Evolutionary conservation across 1,139 yeast genomes (phyloP).

Genomic region (Blastobotrys petasosporus): DNA sequence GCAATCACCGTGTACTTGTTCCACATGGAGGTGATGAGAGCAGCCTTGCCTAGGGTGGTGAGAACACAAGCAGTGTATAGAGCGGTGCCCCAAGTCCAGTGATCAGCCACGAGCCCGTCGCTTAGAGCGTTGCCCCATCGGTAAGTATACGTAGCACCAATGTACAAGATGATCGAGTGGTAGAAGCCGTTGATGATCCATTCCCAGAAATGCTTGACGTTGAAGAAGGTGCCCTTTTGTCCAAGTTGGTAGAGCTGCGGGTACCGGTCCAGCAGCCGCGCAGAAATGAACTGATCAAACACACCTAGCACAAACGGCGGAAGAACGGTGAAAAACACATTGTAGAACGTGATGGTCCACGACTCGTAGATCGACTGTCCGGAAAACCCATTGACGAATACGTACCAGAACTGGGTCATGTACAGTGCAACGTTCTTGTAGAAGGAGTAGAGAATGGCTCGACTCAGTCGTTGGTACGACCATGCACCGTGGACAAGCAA

Average conservation of each 20-base stretch:
- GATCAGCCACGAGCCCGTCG: constrained; percentile 72
- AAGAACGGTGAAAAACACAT: constrained; percentile 88
- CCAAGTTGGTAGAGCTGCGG: constrained; percentile 92
- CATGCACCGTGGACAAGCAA: constrained; percentile 94
- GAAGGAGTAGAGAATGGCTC: constrained; percentile 88
- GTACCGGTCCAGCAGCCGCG: constrained; percentile 80
- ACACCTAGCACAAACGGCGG: constrained; percentile 97
- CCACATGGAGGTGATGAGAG: constrained; percentile 87
- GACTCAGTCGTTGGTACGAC: constrained; percentile 92
- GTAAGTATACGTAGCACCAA: constrained; percentile 67
- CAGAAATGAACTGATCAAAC: constrained; percentile 92
- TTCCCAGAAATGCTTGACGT: constrained; percentile 91
- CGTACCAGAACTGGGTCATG: constrained; percentile 98
- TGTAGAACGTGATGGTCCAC: constrained; percentile 95
- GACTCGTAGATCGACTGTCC: constrained; percentile 97
- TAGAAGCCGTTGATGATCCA: constrained; percentile 95
- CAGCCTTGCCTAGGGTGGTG: constrained; percentile 93
- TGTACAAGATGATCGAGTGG: constrained; percentile 81
- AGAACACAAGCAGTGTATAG: constrained; percentile 81
- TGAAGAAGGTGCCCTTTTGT: constrained; percentile 80
- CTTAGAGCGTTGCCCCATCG: constrained; percentile 55
- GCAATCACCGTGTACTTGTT: constrained; percentile 88
- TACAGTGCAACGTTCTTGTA: constrained; percentile 92
- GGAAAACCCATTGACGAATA: constrained; percentile 83
- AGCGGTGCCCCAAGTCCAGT: constrained; percentile 95